Conservation (phyloP, 2,329 filamentous ascomycete species). For the Colletotrichum plurivorum region DNA sequence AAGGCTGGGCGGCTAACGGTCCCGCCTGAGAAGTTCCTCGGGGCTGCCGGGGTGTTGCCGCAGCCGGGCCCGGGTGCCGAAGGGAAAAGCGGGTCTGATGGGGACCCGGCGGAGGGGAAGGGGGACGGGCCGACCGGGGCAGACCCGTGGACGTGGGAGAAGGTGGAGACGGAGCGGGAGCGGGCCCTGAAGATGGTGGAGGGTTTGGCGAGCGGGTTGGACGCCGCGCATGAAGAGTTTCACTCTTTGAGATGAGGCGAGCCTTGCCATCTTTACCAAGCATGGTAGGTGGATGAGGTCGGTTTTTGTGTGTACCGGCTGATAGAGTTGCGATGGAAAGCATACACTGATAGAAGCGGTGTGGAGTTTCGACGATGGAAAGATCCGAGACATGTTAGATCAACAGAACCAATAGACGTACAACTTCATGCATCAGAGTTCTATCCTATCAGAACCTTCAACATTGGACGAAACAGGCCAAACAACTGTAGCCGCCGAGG, state of each 20-base stretch:
- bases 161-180: constrained; percentile 29
- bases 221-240: constrained; percentile 31
- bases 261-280: neutral
- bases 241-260: constrained; percentile 6
- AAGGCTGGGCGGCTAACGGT: constrained; percentile 88
- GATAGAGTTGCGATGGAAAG: too few relatives aligned
- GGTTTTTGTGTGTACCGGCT: too few relatives aligned
- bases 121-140: neutral
- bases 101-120: neutral
- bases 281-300: too few relatives aligned
- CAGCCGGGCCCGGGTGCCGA: neutral
- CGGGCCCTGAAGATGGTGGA: constrained; percentile 21
- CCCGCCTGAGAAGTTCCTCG: constrained; percentile 65
- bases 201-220: constrained; percentile 24
- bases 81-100: neutral
- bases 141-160: constrained; percentile 31
- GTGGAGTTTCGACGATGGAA: too few relatives aligned
- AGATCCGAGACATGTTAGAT: neutral
- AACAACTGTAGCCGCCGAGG: too few relatives aligned
- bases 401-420: neutral
- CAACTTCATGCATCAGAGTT: neutral
- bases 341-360: too few relatives aligned
- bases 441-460: neutral
- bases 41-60: constrained; percentile 24
- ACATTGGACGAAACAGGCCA: constrained; percentile 3